Evolutionary conservation across 352 stramenopile genomes (phyloP).

Genomic region (Phytophthora pseudosyringae): DNA sequence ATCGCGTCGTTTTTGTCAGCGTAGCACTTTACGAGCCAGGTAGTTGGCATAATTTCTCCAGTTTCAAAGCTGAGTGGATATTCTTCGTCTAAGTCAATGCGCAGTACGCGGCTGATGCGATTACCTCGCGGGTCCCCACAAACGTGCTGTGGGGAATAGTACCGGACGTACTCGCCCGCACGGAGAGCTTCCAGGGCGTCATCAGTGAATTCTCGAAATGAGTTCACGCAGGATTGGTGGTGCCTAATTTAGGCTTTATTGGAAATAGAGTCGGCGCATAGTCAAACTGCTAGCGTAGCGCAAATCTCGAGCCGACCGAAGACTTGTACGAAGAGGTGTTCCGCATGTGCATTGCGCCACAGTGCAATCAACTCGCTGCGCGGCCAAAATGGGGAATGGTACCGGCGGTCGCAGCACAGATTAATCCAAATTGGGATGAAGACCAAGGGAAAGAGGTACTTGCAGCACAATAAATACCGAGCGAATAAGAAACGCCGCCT

Average conservation of each 20-base stretch:
- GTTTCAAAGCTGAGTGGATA: not conserved
- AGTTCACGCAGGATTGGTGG: not conserved
- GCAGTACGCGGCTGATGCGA: not conserved
- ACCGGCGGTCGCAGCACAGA: no score
- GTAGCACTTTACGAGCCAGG: not conserved
- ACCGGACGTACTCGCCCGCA: not conserved
- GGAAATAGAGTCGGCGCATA: no score
- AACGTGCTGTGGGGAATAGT: not conserved
- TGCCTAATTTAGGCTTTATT: not conserved
- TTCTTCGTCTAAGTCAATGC: not conserved
- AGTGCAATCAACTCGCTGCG: no score
- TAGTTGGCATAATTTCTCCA: not conserved
- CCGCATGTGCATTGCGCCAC: no score
- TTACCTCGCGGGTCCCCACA: not conserved
- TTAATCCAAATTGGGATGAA: no score
- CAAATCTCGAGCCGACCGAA: no score
- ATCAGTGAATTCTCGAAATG: not conserved
- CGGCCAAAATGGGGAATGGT: no score
- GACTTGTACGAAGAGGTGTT: no score
- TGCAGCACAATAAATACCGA: no score
- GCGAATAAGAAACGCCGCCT: no score
- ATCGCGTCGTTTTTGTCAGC: not conserved
- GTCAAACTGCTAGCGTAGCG: no score
- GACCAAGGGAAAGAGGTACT: no score
- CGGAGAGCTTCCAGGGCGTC: not conserved